phyloP scores from a whole-genome alignment of 306 rosid species.

The Quercus wislizeni region DNA sequence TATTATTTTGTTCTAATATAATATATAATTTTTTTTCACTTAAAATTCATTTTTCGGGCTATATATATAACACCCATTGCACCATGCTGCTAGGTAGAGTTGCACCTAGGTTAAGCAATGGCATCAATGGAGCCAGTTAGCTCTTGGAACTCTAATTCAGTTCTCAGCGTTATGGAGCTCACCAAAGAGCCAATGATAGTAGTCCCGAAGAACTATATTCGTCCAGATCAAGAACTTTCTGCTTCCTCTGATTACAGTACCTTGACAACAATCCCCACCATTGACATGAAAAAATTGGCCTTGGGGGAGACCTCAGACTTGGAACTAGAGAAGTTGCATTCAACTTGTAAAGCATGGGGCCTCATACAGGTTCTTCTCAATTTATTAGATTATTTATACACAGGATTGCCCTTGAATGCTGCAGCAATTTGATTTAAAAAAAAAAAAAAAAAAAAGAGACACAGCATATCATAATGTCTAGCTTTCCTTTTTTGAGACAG shows the following conservation, averaged over 20 bases:
- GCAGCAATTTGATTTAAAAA: neutral
- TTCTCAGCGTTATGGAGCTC: conserved; percentile 23
- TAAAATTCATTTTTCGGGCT: too few species aligned
- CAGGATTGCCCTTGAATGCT: neutral
- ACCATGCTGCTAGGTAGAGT: too few species aligned
- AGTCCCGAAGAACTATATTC: conserved; percentile 44
- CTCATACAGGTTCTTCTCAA: conserved; percentile 56
- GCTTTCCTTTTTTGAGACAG: neutral
- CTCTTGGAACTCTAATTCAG: conserved; percentile 1
- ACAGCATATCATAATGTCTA: neutral
- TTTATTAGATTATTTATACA: neutral
- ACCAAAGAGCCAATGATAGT: neutral
- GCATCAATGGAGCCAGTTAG: neutral
- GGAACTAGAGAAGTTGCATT: conserved; percentile 47
- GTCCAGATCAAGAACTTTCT: conserved; percentile 32
- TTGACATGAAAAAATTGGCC: conserved; percentile 42
- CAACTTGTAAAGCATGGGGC: conserved; percentile 79
- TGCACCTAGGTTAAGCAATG: conserved; percentile 4
- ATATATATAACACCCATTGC: too few species aligned
- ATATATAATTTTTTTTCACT: too few species aligned
- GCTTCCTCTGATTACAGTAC: conserved; percentile 19
- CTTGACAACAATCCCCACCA: conserved; percentile 40
- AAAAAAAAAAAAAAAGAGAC: too few species aligned
- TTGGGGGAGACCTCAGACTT: conserved; percentile 7
- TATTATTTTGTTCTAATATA: too few species aligned